These are phyloP conservation scores for Rhynchospora pubera DNA, from an alignment of 176 grass and related monocot genomes.

Conservation along the genomic window DNA sequence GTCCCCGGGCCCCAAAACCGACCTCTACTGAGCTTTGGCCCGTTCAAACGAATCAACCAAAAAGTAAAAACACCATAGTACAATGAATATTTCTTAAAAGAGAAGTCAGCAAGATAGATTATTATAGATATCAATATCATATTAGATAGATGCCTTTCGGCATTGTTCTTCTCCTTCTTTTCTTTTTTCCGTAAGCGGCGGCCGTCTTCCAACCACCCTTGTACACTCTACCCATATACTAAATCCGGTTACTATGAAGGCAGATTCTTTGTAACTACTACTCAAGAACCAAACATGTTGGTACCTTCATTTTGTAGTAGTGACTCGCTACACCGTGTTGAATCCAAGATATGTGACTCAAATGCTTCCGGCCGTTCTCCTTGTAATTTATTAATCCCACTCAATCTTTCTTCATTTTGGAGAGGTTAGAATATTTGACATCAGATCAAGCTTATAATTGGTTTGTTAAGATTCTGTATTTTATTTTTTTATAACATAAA, in stretches of 20 bases:
- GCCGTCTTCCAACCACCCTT: slow-evolving; percentile 4
- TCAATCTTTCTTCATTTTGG: neutral
- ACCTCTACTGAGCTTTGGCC: neutral
- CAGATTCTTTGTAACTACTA: neutral
- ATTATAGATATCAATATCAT: neutral
- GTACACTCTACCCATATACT: neutral
- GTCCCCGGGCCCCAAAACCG: neutral
- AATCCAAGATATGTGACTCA: neutral
- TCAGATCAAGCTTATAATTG: slow-evolving; percentile 1
- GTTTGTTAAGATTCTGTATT: neutral
- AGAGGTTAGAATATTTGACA: slow-evolving; percentile 11
- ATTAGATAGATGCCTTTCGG: slow-evolving; percentile 12
- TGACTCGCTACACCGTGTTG: neutral
- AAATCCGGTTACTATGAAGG: neutral
- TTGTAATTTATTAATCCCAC: neutral
- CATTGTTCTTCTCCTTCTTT: neutral
- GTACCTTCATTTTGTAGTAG: neutral
- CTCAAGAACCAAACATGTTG: neutral
- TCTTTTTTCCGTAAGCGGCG: neutral
- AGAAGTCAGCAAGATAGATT: neutral
- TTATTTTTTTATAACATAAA: neutral
- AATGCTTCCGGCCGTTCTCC: neutral
- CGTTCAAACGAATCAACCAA: slow-evolving; percentile 10
- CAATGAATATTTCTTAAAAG: neutral
- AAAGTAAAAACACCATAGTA: neutral